These are phyloP conservation scores for Fraxinus floribunda DNA, from an alignment of 305 asterid species.

Conservation along the genomic window DNA sequence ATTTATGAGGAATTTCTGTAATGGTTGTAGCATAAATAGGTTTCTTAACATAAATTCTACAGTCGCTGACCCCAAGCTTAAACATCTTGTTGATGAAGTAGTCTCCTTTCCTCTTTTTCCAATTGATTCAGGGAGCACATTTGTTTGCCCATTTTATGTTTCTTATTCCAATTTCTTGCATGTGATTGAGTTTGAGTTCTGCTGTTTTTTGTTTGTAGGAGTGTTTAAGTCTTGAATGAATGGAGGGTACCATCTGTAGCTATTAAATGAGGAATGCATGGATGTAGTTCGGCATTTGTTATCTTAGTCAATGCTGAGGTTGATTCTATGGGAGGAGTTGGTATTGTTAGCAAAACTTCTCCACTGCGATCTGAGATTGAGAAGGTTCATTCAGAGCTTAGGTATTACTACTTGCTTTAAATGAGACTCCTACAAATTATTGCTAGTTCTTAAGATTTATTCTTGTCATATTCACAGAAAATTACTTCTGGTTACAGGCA, in stretches of 20 bases:
- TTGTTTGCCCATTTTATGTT: neutral
- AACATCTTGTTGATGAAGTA: neutral
- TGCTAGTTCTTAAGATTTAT: constrained; percentile 11
- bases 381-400: constrained; percentile 53
- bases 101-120: neutral
- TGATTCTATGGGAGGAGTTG: constrained; percentile 64
- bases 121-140: neutral
- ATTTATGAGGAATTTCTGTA: constrained; percentile 6
- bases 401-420: constrained; percentile 35
- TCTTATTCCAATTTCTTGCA: constrained; percentile 13
- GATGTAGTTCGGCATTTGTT: constrained; percentile 63
- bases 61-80: constrained; percentile 4
- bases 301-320: constrained; percentile 54
- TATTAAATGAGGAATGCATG: constrained; percentile 66
- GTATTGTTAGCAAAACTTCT: constrained; percentile 39
- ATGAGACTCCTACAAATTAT: constrained; percentile 2
- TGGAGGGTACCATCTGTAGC: constrained; percentile 46
- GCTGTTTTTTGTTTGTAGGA: constrained; percentile 32
- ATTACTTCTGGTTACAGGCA: constrained; percentile 57
- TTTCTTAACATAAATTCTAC: neutral
- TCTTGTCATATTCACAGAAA: constrained; percentile 16
- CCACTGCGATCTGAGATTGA: constrained; percentile 42
- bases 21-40: neutral
- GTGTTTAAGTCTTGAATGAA: constrained; percentile 32
- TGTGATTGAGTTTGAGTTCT: constrained; percentile 17